Percentiles rank a stretch among this genome's conserved stretches.
Evolutionary conservation across 192 early-diverging fungal genomes (phyloP).

Genomic region (Gigaspora rosea): DNA sequence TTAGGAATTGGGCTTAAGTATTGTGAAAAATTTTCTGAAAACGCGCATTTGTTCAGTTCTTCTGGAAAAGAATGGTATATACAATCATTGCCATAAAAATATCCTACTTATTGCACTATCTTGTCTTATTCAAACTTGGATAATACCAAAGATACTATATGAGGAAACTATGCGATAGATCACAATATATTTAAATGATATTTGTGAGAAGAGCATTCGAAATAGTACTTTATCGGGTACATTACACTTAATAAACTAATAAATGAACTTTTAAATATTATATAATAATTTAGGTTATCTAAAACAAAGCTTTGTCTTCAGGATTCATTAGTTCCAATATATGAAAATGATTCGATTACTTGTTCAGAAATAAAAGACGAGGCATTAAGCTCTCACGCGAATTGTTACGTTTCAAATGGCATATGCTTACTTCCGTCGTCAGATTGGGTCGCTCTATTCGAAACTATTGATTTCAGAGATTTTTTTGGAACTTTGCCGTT

Average conservation of each 20-base stretch:
- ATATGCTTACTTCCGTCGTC: background rate
- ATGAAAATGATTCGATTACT: background rate
- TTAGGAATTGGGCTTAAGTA: background rate
- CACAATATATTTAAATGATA: too few relatives aligned
- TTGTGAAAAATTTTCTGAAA: constrained; percentile 7
- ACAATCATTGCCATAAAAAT: background rate
- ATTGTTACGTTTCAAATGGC: background rate
- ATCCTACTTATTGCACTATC: too few relatives aligned
- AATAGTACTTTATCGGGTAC: too few relatives aligned
- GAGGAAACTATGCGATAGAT: too few relatives aligned
- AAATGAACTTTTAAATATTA: background rate
- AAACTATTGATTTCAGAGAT: constrained; percentile 7
- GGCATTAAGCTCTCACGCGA: background rate
- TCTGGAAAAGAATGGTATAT: constrained; percentile 13
- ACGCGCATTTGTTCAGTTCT: background rate
- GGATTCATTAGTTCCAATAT: background rate
- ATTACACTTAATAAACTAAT: background rate
- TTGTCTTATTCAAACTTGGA: too few relatives aligned
- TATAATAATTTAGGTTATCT: background rate
- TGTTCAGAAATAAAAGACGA: background rate
- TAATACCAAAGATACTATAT: too few relatives aligned
- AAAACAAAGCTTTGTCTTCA: constrained; percentile 10
- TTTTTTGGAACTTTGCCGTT: background rate
- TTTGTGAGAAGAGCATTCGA: too few relatives aligned
- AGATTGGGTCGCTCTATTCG: background rate